Evolutionary conservation across 169 alveolate species (phyloP), one percentile per base, ranked within the genome.

Genomic region (Plasmodium inui): DNA sequence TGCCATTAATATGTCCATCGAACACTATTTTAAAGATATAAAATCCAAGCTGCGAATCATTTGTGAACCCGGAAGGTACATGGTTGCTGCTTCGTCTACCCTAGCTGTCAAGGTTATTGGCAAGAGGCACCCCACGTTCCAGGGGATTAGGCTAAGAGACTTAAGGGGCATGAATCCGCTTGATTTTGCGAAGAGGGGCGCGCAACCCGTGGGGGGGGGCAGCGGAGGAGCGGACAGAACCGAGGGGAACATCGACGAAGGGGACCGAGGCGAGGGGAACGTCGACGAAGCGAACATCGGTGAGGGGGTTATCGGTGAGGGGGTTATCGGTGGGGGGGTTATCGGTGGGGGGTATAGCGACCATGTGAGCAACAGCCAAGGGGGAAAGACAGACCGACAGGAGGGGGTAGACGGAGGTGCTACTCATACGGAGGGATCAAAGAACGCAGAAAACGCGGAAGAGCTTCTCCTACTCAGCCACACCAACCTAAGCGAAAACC

Each of bases 51-150:
- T 90, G 9, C 46, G n/a, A 81, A 50, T 90, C 9, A 90, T 90
- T 2, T 81, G 92, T 81, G 95, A 90, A 71, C 95, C 95, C 1
- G 95, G 95, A 14, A 90, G 95, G 37, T 90, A 80, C 50, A 81
- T 90, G 84, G 95, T 81, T 19, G 95, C 92, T 28, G 30, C 92
- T 50, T 90, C 92, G 2, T 28, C 67, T 8, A 80, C 84, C 0
- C 37, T 90, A 28, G 95, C 95, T 70, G 92, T 50, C 0, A 90
- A 90, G 61, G 70, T 90, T 41, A 90, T 90, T 70, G 95, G 95
- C 9, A 90, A 90, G 30, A 67, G 95, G 73, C 73, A 28, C 78
- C 95, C 95, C 19, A 76, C 94, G 2, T 88, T 88, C 71, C 37
- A 78, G 0, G 83, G 34, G 12, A 37, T 88, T 14, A 53, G 30